phyloP scores from a whole-genome alignment of 2,329 filamentous ascomycete genomes.

The Fusarium globosum region DNA sequence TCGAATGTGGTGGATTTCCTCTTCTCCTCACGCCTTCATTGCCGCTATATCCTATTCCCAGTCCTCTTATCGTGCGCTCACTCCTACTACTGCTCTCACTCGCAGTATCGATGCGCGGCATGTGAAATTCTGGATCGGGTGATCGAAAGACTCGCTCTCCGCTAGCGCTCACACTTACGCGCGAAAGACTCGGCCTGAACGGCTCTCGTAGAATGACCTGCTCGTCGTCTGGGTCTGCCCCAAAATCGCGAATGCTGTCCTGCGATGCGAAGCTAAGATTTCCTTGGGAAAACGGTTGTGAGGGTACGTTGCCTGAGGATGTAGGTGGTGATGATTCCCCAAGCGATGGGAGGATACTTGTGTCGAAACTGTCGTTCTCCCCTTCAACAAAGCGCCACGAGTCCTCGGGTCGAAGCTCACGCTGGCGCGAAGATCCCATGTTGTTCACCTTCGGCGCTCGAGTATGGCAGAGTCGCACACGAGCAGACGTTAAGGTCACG shows the following conservation, averaged over 20 bases:
- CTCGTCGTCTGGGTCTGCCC: constrained; percentile 65
- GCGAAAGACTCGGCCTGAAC: constrained; percentile 64
- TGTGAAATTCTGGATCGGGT: constrained; percentile 64
- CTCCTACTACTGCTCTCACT: constrained; percentile 51
- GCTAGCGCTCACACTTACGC: constrained; percentile 46
- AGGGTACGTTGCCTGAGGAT: constrained; percentile 54
- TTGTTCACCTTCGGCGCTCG: constrained; percentile 3
- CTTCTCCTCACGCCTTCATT: constrained; percentile 47
- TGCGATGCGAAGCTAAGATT: constrained; percentile 60
- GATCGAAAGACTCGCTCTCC: constrained; percentile 47
- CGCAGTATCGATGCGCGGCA: constrained; percentile 61
- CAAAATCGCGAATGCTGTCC: constrained; percentile 67
- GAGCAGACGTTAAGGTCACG: constrained; percentile 1
- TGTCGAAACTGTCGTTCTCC: constrained; percentile 71
- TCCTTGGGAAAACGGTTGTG: constrained; percentile 59
- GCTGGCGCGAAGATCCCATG: constrained; percentile 41
- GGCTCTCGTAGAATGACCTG: constrained; percentile 65
- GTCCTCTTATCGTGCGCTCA: constrained; percentile 49
- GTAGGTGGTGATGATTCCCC: constrained; percentile 53
- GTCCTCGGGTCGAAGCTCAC: constrained; percentile 56
- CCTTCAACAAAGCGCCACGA: constrained; percentile 72
- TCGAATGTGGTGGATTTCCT: constrained; percentile 27
- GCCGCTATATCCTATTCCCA: constrained; percentile 32
- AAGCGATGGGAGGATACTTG: constrained; percentile 61
- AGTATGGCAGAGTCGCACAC: constrained; percentile 19